Percentiles rank a stretch among this genome's conserved stretches.
phyloP scores from a whole-genome alignment of 139 green algal genomes.

The Haematococcus lacustris region DNA sequence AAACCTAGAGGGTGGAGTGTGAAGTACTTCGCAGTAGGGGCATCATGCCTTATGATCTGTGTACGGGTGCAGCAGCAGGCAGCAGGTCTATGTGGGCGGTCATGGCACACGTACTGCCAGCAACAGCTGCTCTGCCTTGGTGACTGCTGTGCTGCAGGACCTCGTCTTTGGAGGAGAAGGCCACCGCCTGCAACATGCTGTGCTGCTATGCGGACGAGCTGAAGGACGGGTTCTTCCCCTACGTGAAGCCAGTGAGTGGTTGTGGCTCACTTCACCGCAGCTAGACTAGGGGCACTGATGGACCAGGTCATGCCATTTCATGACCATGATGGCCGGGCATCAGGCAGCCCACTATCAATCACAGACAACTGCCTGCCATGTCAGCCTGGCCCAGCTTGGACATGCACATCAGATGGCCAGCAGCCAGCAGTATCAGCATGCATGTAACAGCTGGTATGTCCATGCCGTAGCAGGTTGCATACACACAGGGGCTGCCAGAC shows the following conservation, averaged over 20 bases:
- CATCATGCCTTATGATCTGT: not conserved
- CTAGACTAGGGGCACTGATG: not conserved
- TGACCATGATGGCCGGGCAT: not conserved
- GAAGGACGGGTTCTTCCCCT: constrained; percentile 91
- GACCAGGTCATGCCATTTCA: not conserved
- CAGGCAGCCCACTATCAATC: too few relatives aligned
- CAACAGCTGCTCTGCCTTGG: not conserved
- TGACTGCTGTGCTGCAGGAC: constrained; percentile 1
- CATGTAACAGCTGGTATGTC: too few relatives aligned
- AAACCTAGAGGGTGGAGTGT: not conserved
- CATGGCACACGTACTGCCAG: not conserved
- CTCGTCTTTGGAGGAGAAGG: constrained; percentile 85
- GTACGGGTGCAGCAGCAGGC: not conserved
- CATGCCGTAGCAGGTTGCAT: too few relatives aligned
- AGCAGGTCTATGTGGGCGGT: not conserved
- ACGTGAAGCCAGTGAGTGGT: constrained; percentile 62
- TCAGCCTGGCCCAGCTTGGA: not conserved
- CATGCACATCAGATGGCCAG: not conserved
- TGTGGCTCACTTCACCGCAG: not conserved
- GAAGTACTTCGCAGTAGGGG: not conserved
- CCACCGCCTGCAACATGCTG: constrained; percentile 96
- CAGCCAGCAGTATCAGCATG: not conserved
- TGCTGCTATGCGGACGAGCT: constrained; percentile 96
- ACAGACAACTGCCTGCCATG: too few relatives aligned
- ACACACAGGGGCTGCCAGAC: too few relatives aligned